Evolutionary conservation across 2,329 filamentous ascomycete genomes (phyloP), one percentile per base, ranked within the genome.

Genomic region (Raffaelea deltoideospora): DNA sequence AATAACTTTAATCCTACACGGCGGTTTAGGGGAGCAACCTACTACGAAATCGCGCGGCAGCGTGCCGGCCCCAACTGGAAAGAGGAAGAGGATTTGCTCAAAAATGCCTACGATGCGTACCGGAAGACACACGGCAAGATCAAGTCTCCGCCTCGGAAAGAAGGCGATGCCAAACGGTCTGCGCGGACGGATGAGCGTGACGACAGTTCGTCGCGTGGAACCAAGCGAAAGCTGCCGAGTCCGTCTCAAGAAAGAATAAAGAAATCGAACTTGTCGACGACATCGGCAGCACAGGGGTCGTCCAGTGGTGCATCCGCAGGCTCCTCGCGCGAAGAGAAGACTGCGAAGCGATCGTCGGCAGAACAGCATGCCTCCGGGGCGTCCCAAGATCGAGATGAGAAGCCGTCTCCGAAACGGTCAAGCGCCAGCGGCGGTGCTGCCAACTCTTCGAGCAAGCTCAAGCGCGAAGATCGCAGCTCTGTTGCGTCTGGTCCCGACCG

Each of bases 61-160:
- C 76, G 85, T 29, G 76, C 77, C 45, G 88, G 90, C 0, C 83
- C 87, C 8, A 80, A 84, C 41, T 95, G 87, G 85, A 79, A 88
- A 53, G 77, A 88, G 43, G 90, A 98, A 54, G 77, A 81, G 44
- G 72, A 85, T 31, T 63, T 92, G 38, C 57, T 98, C 34, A 87
- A 87, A 53, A 69, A 76, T 28, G 73, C 80, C 4, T 86, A 76
- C 45, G 78, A 86, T 39, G 69, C 71, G 22, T 73, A 71, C 46
- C 71, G 65, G 44, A 70, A 68, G n/a, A 74, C 69, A 44, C 33
- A 36, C 10, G 46, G 53, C 15, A 74, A 69, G 45, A 57, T 54
- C 4, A 70, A 67, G 40, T 69, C 70, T 17, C 68, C 71, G 2
- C 57, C 48, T 22, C 58, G 59, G 17, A 50, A 51, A 24, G 60